These are phyloP conservation scores for Leccinum variabile DNA, from an alignment of 1,284 basidiomycete species.

Conservation along the genomic window DNA sequence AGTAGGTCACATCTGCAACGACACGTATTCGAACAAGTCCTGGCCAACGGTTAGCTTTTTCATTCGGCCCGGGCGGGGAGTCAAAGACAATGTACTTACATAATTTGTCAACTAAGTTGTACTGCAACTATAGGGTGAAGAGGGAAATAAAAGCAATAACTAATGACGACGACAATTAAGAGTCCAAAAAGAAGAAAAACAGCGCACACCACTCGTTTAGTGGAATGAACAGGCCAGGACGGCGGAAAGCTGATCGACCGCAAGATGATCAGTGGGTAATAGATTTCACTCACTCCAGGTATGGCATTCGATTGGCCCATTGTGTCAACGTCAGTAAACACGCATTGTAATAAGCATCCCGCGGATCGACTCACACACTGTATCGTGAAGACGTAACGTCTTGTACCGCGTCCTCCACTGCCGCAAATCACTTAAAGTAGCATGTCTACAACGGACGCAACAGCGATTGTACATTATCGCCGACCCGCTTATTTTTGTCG, in stretches of 20 bases:
- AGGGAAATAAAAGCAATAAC: too few species aligned
- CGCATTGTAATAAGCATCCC: neutral
- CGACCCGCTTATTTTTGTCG: conserved; percentile 37
- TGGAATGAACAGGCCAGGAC: conserved; percentile 40
- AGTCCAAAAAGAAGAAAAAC: too few species aligned
- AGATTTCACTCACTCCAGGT: conserved; percentile 23
- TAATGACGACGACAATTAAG: too few species aligned
- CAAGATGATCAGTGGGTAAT: neutral
- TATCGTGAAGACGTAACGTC: conserved; percentile 27
- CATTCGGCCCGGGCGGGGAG: too few species aligned
- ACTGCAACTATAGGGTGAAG: too few species aligned
- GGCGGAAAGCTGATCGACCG: conserved; percentile 33
- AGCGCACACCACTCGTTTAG: too few species aligned
- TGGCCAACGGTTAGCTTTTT: too few species aligned
- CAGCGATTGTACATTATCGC: conserved; percentile 26
- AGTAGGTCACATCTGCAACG: too few species aligned
- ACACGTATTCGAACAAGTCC: too few species aligned
- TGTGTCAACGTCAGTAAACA: neutral
- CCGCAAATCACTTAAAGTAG: conserved; percentile 1
- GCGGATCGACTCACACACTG: conserved; percentile 23
- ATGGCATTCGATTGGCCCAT: conserved; percentile 30
- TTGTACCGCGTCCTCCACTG: conserved; percentile 37
- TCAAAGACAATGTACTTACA: too few species aligned
- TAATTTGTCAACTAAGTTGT: too few species aligned
- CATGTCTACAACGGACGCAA: neutral